These are phyloP conservation scores for Tricharina praecox DNA, from an alignment of 495 filamentous ascomycete species.

Conservation along the genomic window DNA sequence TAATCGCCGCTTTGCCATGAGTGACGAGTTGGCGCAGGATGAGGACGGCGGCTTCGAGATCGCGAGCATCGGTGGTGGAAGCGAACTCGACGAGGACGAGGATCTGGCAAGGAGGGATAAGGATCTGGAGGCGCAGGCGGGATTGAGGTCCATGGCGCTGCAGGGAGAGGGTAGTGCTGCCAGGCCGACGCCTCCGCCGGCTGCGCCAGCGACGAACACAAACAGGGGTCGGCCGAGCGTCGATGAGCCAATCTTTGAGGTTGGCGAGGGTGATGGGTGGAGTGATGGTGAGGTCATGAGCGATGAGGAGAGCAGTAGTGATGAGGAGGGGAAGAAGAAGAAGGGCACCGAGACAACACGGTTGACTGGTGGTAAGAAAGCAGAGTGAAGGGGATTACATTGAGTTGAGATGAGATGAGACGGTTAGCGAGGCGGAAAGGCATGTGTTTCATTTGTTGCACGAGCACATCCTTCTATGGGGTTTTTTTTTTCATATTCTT, in stretches of 20 bases:
- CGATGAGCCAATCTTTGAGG: conserved; percentile 26
- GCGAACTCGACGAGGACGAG: conserved; percentile 56
- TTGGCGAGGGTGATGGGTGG: conserved; percentile 25
- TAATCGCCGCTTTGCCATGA: conserved; percentile 96
- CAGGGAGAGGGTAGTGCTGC: not conserved
- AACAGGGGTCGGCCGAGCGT: not conserved
- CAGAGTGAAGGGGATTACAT: no score
- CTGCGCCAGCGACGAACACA: not conserved
- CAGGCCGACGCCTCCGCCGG: not conserved
- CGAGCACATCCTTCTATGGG: not conserved
- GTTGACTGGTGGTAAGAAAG: conserved; percentile 19
- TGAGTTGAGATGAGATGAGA: no score
- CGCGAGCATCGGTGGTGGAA: conserved; percentile 54
- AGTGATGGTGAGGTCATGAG: conserved; percentile 15
- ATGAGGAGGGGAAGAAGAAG: conserved; percentile 14
- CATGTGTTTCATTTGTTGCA: not conserved
- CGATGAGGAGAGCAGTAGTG: conserved; percentile 11
- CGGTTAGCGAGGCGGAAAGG: no score
- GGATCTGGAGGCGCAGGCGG: conserved; percentile 12
- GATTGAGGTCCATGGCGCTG: conserved; percentile 5
- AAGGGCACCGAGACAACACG: conserved; percentile 10
- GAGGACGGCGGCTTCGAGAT: conserved; percentile 95
- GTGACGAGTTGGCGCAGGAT: conserved; percentile 95
- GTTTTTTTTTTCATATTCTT: conserved; percentile 8
- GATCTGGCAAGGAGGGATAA: conserved; percentile 45